Evolutionary conservation across 306 rosid species (phyloP), one percentile per base, ranked within the genome.

Genomic region (Inga oerstediana): DNA sequence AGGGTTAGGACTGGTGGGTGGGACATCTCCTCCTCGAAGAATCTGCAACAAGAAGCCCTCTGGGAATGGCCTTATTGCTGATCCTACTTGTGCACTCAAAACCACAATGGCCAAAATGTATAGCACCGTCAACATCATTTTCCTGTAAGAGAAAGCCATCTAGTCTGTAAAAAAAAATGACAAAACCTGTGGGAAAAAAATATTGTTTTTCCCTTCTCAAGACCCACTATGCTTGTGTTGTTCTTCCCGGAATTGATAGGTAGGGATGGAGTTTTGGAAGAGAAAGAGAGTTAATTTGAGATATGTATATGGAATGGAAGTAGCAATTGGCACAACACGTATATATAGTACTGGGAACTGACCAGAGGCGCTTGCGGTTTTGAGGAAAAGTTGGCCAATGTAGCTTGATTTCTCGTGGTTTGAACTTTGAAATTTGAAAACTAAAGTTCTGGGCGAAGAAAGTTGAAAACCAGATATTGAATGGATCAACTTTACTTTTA

Each of bases 1-100:
- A 24, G 68, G 51, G 66, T 76, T 19, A 52, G 82, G 77, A 3
- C 0, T 0, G 39, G 84, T 45, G 0, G 73, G 79, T 0, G 79
- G 5, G 4, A 3, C 30, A 2, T 7, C 58, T 14, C 81, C 58
- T 14, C 81, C 71, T 61, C 44, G 30, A 86, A 86, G 86, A 14
- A 80, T 76, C 61, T 79, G 84, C 73, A 84, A 32, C 59, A 75
- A 37, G 64, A 79, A 56, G n/a, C 39, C 58, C 8, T 83, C 82
- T 5, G 72, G 78, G 8, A 83, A 79, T 43, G 84, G 82, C 72
- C 89, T 86, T 9, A 12, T 76, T 14, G 72, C 85, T 2, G 76
- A 72, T 56, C 85, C 78, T 7, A 45, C 56, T 75, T 79, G 68
- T 8, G 76, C 72, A 52, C 52, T 69, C 65, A 76, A 76, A 41